These are phyloP conservation scores for Dipodascus geniculatus DNA, from an alignment of 805 yeast species.

Conservation along the genomic window DNA sequence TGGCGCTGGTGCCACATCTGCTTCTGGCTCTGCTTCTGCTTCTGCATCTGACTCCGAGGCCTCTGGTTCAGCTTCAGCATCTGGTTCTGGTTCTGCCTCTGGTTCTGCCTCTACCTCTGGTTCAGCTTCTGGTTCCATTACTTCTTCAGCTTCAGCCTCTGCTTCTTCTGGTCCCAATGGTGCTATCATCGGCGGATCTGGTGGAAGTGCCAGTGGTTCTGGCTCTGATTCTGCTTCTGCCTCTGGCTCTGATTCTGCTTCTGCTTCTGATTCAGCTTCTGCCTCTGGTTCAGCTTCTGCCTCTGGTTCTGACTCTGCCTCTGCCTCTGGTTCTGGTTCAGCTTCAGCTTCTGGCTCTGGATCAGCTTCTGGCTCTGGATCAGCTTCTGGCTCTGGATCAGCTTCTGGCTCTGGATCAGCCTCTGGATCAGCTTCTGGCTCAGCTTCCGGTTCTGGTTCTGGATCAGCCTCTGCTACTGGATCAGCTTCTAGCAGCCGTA, in stretches of 20 bases:
- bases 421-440: neutral
- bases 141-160: conserved; percentile 6
- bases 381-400: neutral
- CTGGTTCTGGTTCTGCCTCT: neutral
- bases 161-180: no score
- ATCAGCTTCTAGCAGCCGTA: neutral
- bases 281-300: neutral
- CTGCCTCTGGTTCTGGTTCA: neutral
- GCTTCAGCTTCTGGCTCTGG: neutral
- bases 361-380: neutral
- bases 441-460: neutral
- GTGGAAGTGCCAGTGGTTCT: conserved; percentile 10
- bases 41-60: neutral
- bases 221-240: neutral
- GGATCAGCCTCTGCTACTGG: conserved; percentile 3
- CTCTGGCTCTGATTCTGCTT: neutral
- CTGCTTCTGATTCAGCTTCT: neutral
- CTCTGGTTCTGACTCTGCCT: neutral
- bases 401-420: neutral
- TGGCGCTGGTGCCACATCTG: conserved; percentile 3
- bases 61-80: neutral
- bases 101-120: neutral
- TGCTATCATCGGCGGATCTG: conserved; percentile 22
- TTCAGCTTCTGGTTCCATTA: neutral
- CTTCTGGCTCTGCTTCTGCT: conserved; percentile 1